These are phyloP conservation scores for Nymphaea thermarum DNA, from an alignment of 164 flowering plant species.

Conservation along the genomic window DNA sequence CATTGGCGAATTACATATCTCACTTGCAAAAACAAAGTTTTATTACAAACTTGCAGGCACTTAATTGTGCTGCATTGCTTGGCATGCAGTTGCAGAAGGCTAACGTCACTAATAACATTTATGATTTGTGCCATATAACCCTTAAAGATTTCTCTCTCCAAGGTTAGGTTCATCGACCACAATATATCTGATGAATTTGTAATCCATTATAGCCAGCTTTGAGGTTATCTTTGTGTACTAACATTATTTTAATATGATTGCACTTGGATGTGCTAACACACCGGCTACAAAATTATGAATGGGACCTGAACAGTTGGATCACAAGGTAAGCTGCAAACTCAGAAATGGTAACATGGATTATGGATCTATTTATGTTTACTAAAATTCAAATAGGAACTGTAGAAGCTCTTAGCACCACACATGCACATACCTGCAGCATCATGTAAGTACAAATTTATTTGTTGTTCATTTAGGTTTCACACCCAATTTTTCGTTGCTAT, in stretches of 20 bases:
- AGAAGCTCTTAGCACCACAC: not conserved
- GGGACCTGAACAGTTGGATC: slow-evolving; percentile 23
- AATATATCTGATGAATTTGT: no score
- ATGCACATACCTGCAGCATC: not conserved
- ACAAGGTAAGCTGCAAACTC: slow-evolving; percentile 18
- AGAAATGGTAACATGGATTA: not conserved
- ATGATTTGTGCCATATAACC: slow-evolving; percentile 58
- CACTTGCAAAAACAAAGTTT: slow-evolving; percentile 92
- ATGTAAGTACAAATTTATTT: no score
- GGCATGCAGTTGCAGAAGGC: slow-evolving; percentile 57
- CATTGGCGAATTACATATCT: slow-evolving; percentile 66
- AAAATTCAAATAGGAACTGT: not conserved
- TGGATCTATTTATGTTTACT: not conserved
- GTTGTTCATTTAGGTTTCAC: no score
- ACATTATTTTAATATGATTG: not conserved
- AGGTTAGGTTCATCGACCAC: slow-evolving; percentile 31
- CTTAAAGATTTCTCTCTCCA: slow-evolving; percentile 96
- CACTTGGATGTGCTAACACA: not conserved
- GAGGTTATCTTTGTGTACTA: not conserved
- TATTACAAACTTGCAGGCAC: slow-evolving; percentile 88
- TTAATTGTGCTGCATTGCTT: slow-evolving; percentile 77
- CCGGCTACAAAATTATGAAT: not conserved
- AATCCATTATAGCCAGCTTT: no score
- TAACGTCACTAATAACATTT: slow-evolving; percentile 59
- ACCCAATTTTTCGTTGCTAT: no score